Evolutionary conservation across 2,329 filamentous ascomycete genomes (phyloP), one percentile per base, ranked within the genome.

Genomic region (Fusarium pseudoanthophilum): DNA sequence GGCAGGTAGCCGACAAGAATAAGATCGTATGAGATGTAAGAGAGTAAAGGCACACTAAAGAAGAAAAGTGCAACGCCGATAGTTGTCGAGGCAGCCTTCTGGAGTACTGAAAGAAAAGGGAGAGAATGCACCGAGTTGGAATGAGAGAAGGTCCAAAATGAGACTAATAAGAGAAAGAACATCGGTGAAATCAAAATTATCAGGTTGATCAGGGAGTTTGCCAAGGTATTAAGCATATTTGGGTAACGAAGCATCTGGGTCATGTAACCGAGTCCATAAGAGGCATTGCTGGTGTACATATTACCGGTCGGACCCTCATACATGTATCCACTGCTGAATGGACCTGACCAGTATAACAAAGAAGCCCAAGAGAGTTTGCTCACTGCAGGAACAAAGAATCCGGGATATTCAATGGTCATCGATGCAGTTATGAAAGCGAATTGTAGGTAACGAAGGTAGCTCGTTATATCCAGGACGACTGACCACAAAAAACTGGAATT

Each of bases 271-370:
- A 62, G 59, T 13, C 59, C 51, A 32, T 37, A 62, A 6, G 49
- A 57, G 14, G 32, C 49, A 57, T 62, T 62, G 32, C 51, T 62
- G 6, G 59, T 5, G n/a, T 62, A 62, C 59, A 62, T 62, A 26
- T 39, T 51, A 5, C 59, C 51, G 4, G 13, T 45, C 6, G 59
- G 51, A 11, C 51, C 51, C 11, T 62, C 30, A 13, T 62, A 45
- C n/a, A 30, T 15, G 13, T 62, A 28, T 1, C 32, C 30, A 3
- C 16, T 30, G 7, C 16, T 34, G 1, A 62, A 43, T 3, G 59
- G 39, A 7, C 59, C 59, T 21, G 34, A 11, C 51, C 59, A 62
- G 13, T 45, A 57, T 6, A 62, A 16, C 1, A 58, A 20, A 1
- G 51, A 45, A 2, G 59, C 49, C 59, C 59, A 62, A 9, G 51